Conservation (phyloP, 2,329 filamentous ascomycete genomes). For the Calonectria pteridis region DNA sequence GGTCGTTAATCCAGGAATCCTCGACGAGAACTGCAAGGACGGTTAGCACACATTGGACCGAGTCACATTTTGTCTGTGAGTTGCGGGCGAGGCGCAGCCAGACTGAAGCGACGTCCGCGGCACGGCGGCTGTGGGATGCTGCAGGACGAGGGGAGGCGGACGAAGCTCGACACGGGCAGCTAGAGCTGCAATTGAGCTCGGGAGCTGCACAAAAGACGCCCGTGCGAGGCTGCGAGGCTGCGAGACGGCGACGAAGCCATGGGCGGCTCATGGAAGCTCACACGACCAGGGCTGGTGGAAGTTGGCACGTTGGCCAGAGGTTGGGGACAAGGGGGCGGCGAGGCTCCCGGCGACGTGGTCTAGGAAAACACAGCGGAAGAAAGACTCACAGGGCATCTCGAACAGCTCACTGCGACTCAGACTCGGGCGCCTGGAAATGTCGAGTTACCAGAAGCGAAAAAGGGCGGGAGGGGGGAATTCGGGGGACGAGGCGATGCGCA, state of each 20-base stretch:
- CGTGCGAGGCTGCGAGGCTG: neutral
- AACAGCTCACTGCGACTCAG: conserved; percentile 41
- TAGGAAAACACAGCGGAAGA: conserved; percentile 4
- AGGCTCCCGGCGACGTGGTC: conserved; percentile 3
- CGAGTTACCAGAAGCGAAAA: conserved; percentile 34
- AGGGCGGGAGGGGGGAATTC: conserved; percentile 29
- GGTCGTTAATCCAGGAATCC: conserved; percentile 55
- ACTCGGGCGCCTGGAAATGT: conserved; percentile 36
- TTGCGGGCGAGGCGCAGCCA: conserved; percentile 16
- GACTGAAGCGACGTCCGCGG: conserved; percentile 17
- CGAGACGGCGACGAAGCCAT: conserved; percentile 24
- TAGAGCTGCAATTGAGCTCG: conserved; percentile 40
- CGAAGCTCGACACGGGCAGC: conserved; percentile 22
- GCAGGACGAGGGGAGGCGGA: conserved; percentile 1
- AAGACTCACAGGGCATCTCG: conserved; percentile 56
- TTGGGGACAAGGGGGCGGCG: conserved; percentile 3
- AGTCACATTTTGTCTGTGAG: neutral
- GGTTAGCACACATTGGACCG: conserved; percentile 35
- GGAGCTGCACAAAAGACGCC: conserved; percentile 15
- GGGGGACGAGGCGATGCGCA: conserved; percentile 20
- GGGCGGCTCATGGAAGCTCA: conserved; percentile 20
- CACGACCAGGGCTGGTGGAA: conserved; percentile 10
- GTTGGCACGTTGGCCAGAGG: conserved; percentile 28
- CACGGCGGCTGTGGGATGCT: conserved; percentile 14
- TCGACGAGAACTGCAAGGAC: conserved; percentile 50